These are phyloP conservation scores for Verbena officinalis DNA, from an alignment of 257 asterid genomes.

Conservation along the genomic window DNA sequence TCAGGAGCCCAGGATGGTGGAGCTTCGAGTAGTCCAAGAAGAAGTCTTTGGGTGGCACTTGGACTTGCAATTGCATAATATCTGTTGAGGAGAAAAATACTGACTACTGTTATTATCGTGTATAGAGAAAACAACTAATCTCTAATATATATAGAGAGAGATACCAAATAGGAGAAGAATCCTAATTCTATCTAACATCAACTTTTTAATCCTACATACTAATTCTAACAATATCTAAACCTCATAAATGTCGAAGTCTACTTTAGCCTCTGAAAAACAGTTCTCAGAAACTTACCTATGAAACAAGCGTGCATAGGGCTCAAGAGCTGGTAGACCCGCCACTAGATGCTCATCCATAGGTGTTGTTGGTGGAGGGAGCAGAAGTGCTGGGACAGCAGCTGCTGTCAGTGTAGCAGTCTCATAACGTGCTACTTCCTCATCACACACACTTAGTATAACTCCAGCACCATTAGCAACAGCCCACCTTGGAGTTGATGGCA, in stretches of 20 bases:
- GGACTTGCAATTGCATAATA: conserved; percentile 89
- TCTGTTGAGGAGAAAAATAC: too few species aligned
- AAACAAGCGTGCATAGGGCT: conserved; percentile 88
- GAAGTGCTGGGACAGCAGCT: conserved; percentile 84
- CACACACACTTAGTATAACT: conserved; percentile 88
- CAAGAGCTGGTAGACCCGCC: conserved; percentile 90
- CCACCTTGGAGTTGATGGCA: conserved; percentile 93
- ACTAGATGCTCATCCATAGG: conserved; percentile 93
- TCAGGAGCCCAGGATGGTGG: conserved; percentile 97
- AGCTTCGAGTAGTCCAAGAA: conserved; percentile 86
- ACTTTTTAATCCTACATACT: too few species aligned
- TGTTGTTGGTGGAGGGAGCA: conserved; percentile 86
- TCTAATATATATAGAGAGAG: too few species aligned
- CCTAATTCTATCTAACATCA: too few species aligned
- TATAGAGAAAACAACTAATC: too few species aligned
- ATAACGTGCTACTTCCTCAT: conserved; percentile 87
- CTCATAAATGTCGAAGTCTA: conserved; percentile 13
- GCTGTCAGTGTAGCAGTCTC: conserved; percentile 86
- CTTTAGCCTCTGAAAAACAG: conserved; percentile 4
- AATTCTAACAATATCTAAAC: too few species aligned
- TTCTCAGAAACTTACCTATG: conserved; percentile 52
- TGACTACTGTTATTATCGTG: too few species aligned
- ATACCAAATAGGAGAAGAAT: too few species aligned
- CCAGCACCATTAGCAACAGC: conserved; percentile 96
- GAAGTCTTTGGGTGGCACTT: conserved; percentile 85